Percentiles rank a stretch among this genome's conserved stretches.
Conservation (phyloP, 2,329 filamentous ascomycete genomes). For the Apiospora marii region DNA sequence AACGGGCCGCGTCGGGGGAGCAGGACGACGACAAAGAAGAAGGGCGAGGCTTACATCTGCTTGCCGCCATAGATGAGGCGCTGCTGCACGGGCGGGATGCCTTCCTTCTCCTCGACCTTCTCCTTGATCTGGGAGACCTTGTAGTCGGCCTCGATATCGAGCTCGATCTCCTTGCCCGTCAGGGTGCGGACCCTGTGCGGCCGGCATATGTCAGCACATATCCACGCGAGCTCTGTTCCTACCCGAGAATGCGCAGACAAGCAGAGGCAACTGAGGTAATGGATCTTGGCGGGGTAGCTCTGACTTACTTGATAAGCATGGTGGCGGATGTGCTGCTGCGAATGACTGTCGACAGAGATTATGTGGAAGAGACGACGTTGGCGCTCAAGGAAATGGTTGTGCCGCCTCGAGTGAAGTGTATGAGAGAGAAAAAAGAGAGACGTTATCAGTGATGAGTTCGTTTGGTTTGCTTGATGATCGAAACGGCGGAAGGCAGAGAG, state of each 20-base stretch:
- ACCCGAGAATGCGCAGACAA: background rate
- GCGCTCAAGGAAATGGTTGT: constrained; percentile 21
- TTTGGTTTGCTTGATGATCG: constrained; percentile 12
- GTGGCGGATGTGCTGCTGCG: constrained; percentile 34
- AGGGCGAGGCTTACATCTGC: constrained; percentile 74
- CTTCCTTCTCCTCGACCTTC: constrained; percentile 98
- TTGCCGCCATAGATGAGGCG: constrained; percentile 96
- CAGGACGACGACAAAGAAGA: background rate
- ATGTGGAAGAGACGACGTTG: background rate
- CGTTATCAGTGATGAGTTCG: background rate
- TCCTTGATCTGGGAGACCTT: constrained; percentile 98
- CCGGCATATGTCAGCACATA: background rate
- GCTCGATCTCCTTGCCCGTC: constrained; percentile 98
- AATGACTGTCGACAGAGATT: constrained; percentile 3
- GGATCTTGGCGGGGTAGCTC: constrained; percentile 17
- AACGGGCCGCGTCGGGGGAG: background rate
- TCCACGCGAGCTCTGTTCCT: background rate
- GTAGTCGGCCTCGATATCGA: constrained; percentile 94
- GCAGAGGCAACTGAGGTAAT: background rate
- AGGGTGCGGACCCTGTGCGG: constrained; percentile 85
- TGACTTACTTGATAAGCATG: constrained; percentile 63
- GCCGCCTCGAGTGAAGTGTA: background rate
- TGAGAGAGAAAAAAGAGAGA: background rate
- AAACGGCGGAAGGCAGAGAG: constrained; percentile 2
- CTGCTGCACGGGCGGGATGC: constrained; percentile 96